phyloP scores from a whole-genome alignment of 768 basidiomycete species.

The Tulasnella sp. region DNA sequence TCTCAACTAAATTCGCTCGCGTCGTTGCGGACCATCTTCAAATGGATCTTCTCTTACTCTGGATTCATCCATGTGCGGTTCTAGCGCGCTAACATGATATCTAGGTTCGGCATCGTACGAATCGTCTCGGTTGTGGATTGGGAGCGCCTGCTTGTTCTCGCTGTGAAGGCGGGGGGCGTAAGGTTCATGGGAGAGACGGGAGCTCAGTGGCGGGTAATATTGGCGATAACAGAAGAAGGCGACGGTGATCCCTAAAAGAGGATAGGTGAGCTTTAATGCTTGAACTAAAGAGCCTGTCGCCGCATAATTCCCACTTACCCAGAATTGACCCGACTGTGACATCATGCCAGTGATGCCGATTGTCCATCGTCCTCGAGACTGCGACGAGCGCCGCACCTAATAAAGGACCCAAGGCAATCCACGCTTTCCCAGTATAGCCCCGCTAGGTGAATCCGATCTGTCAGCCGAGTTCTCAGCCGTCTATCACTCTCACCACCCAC shows the following conservation, averaged over 20 bases:
- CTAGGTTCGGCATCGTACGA: too few relatives aligned
- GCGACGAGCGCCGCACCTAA: constrained; percentile 65
- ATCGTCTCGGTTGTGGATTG: background rate
- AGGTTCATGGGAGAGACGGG: constrained; percentile 54
- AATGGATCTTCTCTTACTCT: too few relatives aligned
- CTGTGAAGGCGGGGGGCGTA: constrained; percentile 19
- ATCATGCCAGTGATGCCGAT: constrained; percentile 86
- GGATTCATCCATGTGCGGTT: too few relatives aligned
- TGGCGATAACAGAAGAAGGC: constrained; percentile 77
- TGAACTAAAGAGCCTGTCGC: background rate
- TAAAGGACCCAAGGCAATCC: constrained; percentile 71
- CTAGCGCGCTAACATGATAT: too few relatives aligned
- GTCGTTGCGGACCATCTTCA: too few relatives aligned
- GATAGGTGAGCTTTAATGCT: background rate
- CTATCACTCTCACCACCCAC: background rate
- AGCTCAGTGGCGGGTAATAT: constrained; percentile 62
- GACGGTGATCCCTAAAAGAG: constrained; percentile 37
- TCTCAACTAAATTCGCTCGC: too few relatives aligned
- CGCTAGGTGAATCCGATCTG: too few relatives aligned
- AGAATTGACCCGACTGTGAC: constrained; percentile 69
- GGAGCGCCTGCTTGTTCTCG: background rate
- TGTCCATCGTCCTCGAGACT: constrained; percentile 85
- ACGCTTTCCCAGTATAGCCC: constrained; percentile 73
- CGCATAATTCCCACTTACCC: too few relatives aligned
- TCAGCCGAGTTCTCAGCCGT: too few relatives aligned